Evolutionary conservation across 768 basidiomycete species (phyloP).

Genomic region (Naganishia randhawae): DNA sequence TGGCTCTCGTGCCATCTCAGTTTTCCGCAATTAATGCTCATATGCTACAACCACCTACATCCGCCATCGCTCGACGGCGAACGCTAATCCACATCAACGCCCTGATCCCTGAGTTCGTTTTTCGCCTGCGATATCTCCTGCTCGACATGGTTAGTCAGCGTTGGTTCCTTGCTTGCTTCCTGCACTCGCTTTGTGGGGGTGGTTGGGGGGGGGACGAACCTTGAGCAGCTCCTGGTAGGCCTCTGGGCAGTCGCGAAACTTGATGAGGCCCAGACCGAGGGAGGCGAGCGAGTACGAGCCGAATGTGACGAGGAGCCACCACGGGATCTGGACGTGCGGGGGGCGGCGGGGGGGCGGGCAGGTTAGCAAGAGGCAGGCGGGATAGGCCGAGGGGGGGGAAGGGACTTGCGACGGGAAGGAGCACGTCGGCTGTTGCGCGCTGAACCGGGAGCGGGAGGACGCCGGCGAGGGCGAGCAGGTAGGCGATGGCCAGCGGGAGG

Average conservation of each 20-base stretch:
- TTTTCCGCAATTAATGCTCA: too few species aligned
- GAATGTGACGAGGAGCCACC: constrained; percentile 75
- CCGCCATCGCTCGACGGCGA: not conserved
- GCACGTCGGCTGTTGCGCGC: constrained; percentile 54
- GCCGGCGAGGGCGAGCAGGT: constrained; percentile 61
- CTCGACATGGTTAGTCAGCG: too few species aligned
- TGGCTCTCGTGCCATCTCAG: too few species aligned
- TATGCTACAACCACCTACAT: not conserved
- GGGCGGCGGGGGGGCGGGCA: too few species aligned
- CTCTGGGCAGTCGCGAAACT: constrained; percentile 73
- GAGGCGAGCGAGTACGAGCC: constrained; percentile 75
- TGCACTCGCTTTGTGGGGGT: too few species aligned
- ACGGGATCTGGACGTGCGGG: constrained; percentile 63
- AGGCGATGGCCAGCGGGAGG: constrained; percentile 55
- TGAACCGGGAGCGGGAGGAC: constrained; percentile 60
- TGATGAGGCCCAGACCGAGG: constrained; percentile 69
- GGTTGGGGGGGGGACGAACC: constrained; percentile 54
- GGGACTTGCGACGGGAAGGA: constrained; percentile 62
- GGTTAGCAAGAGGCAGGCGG: not conserved
- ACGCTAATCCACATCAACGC: constrained; percentile 61
- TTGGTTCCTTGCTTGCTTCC: too few species aligned
- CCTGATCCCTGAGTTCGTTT: constrained; percentile 60
- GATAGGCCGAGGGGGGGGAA: not conserved
- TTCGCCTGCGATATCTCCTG: constrained; percentile 51
- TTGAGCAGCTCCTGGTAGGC: constrained; percentile 67